Evolutionary conservation across 2,329 filamentous ascomycete genomes (phyloP), one percentile per base, ranked within the genome.

Genomic region (Pleurostoma richardsiae): DNA sequence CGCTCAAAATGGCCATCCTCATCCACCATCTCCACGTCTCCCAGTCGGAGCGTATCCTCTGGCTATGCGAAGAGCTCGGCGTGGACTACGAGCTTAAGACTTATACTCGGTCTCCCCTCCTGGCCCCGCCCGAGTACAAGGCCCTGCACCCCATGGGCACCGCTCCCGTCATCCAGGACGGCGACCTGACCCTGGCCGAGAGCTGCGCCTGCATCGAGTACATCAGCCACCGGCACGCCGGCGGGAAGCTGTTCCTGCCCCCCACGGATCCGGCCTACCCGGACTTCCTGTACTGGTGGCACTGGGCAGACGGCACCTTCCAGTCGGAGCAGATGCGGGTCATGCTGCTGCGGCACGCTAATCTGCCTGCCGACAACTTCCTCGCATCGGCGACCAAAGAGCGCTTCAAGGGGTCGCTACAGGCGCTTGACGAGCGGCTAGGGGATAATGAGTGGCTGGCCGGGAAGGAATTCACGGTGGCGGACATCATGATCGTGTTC

Each of bases 221-320:
- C 65, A 77, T 87, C 55, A 66, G 75, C 49, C 62, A 72, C 54
- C 74, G 72, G 40, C 68, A 84, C 52, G 79, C 67, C 30, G 54
- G 60, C 5, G 79, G 79, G 5, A 63, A 61, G 10, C 64, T 86
- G 0, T 64, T 71, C 7, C 53, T 82, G 0, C 42, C 55, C 0
- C 73, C 76, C 0, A 54, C 59, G 0, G 63, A 78, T 43, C 60
- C 69, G 11, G 68, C 71, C 40, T 86, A 82, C 52, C 66, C 78
- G 3, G 72, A 82, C 43, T 86, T 81, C 52, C 56, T 87, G 1
- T 85, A 80, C 66, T 87, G 80, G 80, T 77, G 80, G 56, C 79
- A 85, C 58, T 84, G 73, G 59, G 65, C 69, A 6, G 74, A 78
- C 55, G 69, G 69, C 31, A 71, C 60, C 2, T 64, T 79, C 4